Percentiles rank a stretch among this genome's conserved stretches.
Evolutionary conservation across 441 rosid genomes (phyloP).

Genomic region (Flueggea neowawraea): DNA sequence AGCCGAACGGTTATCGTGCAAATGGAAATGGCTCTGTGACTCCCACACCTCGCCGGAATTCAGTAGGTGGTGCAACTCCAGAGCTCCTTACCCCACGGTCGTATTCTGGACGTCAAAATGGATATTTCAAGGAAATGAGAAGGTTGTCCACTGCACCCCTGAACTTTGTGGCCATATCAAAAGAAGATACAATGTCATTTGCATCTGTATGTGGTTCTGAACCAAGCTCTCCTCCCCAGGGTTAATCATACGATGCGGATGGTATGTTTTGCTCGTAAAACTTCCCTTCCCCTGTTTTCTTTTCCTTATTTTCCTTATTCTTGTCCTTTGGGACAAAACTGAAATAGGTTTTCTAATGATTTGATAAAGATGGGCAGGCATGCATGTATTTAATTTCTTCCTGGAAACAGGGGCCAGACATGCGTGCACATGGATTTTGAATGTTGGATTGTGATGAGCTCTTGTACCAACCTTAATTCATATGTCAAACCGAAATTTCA

Average conservation of each 20-base stretch:
- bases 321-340: not conserved
- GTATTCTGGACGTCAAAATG: constrained; percentile 84
- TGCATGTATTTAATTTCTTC: no score
- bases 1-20: constrained; percentile 61
- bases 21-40: constrained; percentile 91
- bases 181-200: constrained; percentile 89
- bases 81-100: constrained; percentile 77
- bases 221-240: constrained; percentile 76
- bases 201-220: constrained; percentile 89
- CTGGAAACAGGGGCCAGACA: not conserved
- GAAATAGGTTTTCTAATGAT: no score
- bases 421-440: not conserved
- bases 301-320: not conserved
- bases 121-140: constrained; percentile 86
- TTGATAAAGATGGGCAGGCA: no score
- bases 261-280: constrained; percentile 26
- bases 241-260: constrained; percentile 19
- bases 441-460: not conserved
- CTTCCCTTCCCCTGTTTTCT: not conserved
- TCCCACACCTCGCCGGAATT: constrained; percentile 82
- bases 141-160: constrained; percentile 79
- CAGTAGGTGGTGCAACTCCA: constrained; percentile 56
- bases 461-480: not conserved
- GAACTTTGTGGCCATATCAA: constrained; percentile 77
- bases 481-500: not conserved